phyloP scores from a whole-genome alignment of 805 yeast species.

The Metschnikowia similis region DNA sequence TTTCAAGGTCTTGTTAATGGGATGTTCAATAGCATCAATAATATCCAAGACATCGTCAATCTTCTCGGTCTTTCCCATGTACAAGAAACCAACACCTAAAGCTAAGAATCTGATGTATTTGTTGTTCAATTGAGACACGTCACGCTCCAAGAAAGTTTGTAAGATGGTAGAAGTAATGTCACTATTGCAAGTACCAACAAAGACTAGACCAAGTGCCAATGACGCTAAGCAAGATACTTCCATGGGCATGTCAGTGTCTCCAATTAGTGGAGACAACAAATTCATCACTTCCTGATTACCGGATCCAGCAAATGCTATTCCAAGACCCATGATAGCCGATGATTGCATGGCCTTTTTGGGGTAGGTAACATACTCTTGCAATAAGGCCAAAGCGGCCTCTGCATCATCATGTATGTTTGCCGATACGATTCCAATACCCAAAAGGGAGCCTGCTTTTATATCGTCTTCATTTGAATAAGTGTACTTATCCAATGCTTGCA shows the following conservation, averaged over 20 bases:
- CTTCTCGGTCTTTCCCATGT: conserved; percentile 90
- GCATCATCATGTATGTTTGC: conserved; percentile 94
- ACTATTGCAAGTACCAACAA: conserved; percentile 94
- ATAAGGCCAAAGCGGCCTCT: conserved; percentile 82
- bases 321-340: conserved; percentile 86
- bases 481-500: conserved; percentile 85
- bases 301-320: conserved; percentile 93
- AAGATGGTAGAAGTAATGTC: conserved; percentile 89
- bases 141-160: conserved; percentile 86
- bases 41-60: conserved; percentile 93
- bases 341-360: conserved; percentile 61
- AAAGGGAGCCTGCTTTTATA: conserved; percentile 91
- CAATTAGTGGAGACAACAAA: conserved; percentile 73
- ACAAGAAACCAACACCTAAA: conserved; percentile 84
- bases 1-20: conserved; percentile 82
- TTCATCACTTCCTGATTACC: conserved; percentile 78
- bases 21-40: conserved; percentile 91
- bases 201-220: conserved; percentile 86
- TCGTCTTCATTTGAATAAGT: conserved; percentile 81
- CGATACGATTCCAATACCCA: conserved; percentile 91
- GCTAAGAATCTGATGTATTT: conserved; percentile 90
- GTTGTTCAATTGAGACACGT: conserved; percentile 67
- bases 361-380: conserved; percentile 77
- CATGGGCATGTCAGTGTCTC: conserved; percentile 68
- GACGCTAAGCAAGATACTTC: conserved; percentile 86